phyloP scores from a whole-genome alignment of 768 basidiomycete species.

The Rhizopogon sp. region DNA sequence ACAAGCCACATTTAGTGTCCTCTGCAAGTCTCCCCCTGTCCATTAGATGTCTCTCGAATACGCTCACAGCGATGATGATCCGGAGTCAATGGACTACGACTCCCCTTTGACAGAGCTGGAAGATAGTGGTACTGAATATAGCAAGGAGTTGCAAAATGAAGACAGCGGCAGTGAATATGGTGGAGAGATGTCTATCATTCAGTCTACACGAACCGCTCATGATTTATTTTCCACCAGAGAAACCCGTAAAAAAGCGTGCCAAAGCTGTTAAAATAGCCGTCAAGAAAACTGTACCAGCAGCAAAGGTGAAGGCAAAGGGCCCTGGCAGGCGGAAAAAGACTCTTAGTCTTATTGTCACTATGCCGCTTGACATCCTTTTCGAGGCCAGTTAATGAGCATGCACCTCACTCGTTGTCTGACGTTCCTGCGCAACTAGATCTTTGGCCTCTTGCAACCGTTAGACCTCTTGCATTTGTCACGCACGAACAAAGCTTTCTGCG shows the following conservation, averaged over 20 bases:
- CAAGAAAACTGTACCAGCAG: background rate
- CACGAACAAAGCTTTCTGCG: conserved; percentile 23
- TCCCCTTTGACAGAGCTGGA: background rate
- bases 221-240: background rate
- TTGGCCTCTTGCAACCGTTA: conserved; percentile 20
- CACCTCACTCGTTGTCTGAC: background rate
- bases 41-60: background rate
- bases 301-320: background rate
- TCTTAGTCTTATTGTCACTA: conserved; percentile 8
- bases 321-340: conserved; percentile 1
- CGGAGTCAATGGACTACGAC: background rate
- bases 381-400: conserved; percentile 13
- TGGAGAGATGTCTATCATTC: background rate
- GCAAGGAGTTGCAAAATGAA: background rate
- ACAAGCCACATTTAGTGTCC: no score
- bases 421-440: conserved; percentile 17
- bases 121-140: background rate
- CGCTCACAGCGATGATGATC: background rate
- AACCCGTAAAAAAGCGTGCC: background rate
- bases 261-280: background rate
- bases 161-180: background rate
- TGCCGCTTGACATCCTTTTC: conserved; percentile 25
- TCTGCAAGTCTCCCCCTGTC: no score
- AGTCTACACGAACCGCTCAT: background rate
- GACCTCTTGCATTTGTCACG: conserved; percentile 27